A percentile compares a stretch with the other conserved stretches of the same genome.
These are phyloP conservation scores for Xylaria castorea DNA, from an alignment of 495 filamentous ascomycete species.

Conservation along the genomic window DNA sequence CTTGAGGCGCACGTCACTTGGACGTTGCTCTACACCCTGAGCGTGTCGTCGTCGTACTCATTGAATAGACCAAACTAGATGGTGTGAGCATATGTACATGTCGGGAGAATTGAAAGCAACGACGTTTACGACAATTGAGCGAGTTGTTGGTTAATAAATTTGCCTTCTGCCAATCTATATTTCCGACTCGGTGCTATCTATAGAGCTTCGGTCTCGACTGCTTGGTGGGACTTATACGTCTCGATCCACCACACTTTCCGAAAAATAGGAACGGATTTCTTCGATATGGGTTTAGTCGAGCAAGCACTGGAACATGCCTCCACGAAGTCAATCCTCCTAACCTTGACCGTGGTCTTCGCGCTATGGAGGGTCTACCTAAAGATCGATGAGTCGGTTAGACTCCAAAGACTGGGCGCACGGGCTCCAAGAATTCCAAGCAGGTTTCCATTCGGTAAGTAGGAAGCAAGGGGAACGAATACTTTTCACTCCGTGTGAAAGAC, in stretches of 20 bases:
- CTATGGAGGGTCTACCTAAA: constrained; percentile 38
- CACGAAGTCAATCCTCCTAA: constrained; percentile 38
- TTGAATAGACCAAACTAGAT: background rate
- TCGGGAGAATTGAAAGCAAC: background rate
- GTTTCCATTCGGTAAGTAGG: constrained; percentile 37
- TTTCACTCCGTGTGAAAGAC: background rate
- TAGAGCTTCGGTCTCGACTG: background rate
- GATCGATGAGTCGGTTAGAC: constrained; percentile 46
- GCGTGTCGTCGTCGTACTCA: background rate
- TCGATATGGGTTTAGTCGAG: constrained; percentile 53
- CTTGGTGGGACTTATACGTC: background rate
- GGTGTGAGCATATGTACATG: background rate
- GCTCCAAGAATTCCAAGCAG: constrained; percentile 29
- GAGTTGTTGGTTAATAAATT: background rate
- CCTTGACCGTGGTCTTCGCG: constrained; percentile 36
- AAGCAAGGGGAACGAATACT: background rate
- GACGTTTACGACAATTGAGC: background rate
- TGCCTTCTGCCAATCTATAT: background rate
- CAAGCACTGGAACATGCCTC: constrained; percentile 45
- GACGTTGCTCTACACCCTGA: background rate
- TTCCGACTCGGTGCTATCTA: background rate
- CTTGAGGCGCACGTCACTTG: background rate
- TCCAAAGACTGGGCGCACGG: constrained; percentile 52
- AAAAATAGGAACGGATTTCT: background rate
- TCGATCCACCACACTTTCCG: background rate